A percentile compares a stretch with the other conserved stretches of the same genome.
Evolutionary conservation across 2,329 filamentous ascomycete genomes (phyloP).

Genomic region (Penicillium sp.): DNA sequence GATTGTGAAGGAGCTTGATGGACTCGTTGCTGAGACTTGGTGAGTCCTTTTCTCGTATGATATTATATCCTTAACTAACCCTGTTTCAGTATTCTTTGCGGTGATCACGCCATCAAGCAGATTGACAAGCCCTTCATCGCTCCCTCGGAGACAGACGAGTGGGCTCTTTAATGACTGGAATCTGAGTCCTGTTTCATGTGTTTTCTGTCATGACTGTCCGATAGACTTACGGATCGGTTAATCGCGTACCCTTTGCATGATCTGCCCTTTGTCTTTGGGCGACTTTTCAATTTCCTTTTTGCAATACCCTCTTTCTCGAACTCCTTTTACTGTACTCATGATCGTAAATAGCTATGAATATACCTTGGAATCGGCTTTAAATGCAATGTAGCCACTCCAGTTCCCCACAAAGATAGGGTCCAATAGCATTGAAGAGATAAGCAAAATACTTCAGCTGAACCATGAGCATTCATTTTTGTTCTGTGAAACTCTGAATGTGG

Average conservation of each 20-base stretch:
- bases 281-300: background rate
- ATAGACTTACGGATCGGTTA: background rate
- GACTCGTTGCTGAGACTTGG: slow-evolving; percentile 87
- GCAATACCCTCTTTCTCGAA: background rate
- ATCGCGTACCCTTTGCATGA: background rate
- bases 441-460: background rate
- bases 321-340: background rate
- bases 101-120: slow-evolving; percentile 89
- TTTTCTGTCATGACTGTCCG: background rate
- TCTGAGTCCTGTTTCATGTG: background rate
- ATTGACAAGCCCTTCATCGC: slow-evolving; percentile 91
- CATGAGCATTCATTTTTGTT: background rate
- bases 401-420: background rate
- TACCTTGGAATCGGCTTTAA: background rate
- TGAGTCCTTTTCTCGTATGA: slow-evolving; percentile 46
- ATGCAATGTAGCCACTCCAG: background rate
- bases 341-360: slow-evolving; percentile 1
- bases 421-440: background rate
- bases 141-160: slow-evolving; percentile 75
- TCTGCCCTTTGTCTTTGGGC: background rate
- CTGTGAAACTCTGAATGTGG: background rate
- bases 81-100: slow-evolving; percentile 75
- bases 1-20: slow-evolving; percentile 85
- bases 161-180: slow-evolving; percentile 61
- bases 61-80: slow-evolving; percentile 19